Percentiles rank a stretch among this genome's conserved stretches.
phyloP scores from a whole-genome alignment of 2,329 filamentous ascomycete species.

The Penicillium sp. region DNA sequence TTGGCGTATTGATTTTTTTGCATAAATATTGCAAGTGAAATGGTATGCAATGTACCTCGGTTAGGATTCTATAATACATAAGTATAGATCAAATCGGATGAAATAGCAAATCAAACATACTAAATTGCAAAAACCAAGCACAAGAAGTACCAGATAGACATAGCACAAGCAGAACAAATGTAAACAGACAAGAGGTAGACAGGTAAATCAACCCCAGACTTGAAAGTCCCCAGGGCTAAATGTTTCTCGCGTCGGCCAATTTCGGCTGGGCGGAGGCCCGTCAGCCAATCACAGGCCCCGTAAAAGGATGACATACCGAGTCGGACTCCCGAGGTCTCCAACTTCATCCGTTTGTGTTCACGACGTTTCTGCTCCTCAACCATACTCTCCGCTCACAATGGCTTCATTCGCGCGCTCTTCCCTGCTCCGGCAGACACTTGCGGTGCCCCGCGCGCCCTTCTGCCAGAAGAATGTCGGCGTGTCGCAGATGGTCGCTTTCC shows the following conservation, averaged over 20 bases:
- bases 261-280: conserved; percentile 39
- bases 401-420: conserved; percentile 44
- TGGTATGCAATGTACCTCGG: conserved; percentile 15
- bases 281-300: conserved; percentile 37
- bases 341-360: conserved; percentile 32
- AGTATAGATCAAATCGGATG: neutral
- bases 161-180: neutral
- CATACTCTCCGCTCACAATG: conserved; percentile 34
- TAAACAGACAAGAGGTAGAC: neutral
- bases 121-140: neutral
- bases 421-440: conserved; percentile 39
- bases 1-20: conserved; percentile 5
- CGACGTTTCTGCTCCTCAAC: conserved; percentile 14
- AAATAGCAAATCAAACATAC: conserved; percentile 1
- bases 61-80: conserved; percentile 7
- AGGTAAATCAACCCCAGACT: neutral
- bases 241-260: conserved; percentile 35
- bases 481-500: conserved; percentile 75
- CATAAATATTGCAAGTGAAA: neutral
- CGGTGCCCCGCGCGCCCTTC: conserved; percentile 36
- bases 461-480: conserved; percentile 37
- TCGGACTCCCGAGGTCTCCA: conserved; percentile 41
- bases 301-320: conserved; percentile 44
- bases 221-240: conserved; percentile 19
- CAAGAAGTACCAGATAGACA: too few species aligned